Evolutionary conservation across 1,284 basidiomycete species (phyloP), one percentile per base, ranked within the genome.

Genomic region (Xerocomus subilludens): DNA sequence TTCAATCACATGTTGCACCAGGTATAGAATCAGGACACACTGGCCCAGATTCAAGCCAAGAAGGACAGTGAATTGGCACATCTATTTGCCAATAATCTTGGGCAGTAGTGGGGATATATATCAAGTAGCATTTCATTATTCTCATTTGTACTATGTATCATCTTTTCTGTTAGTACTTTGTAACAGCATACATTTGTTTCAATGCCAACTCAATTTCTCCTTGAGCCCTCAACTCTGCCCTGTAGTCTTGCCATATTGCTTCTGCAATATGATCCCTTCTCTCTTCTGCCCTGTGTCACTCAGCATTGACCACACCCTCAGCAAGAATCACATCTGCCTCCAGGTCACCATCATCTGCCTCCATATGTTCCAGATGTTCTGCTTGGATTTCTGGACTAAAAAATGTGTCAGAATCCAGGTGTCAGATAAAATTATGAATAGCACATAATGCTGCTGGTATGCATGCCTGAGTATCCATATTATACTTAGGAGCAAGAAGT

Each of bases 401-500:
- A 32, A 71, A 71, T 0, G 27, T 47, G 0, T 68, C n/a, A 0
- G 35, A 62, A 30, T 74, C n/a, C 6, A 74, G 45, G 1, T 1
- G 5, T 6, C 64, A 64, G 6, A 87, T 84, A 67, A 87, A 86
- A 69, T 87, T 87, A 68, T 88, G 85, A 18, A 86, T 59, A 1
- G 81, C 83, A 59, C 76, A 81, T 1, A 86, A 69, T 6, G 82
- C 83, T 13, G 78, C 71, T 27, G 81, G 77, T 23, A 87, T 79
- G 14, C 67, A 60, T 2, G 84, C 82, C 72, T 88, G 86, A 20
- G 79, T 79, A 4, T 75, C 63, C 53, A 85, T 76, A 18, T 60
- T 32, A 70, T 82, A 86, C 33, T 85, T 70, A 1, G 81, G 79
- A 16, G 80, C 64, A 7, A 70, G n/a, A 0, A 49, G 64, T 11